Evolutionary conservation across 2,329 filamentous ascomycete genomes (phyloP), one percentile per base, ranked within the genome.

Genomic region (Hypomyces perniciosus): DNA sequence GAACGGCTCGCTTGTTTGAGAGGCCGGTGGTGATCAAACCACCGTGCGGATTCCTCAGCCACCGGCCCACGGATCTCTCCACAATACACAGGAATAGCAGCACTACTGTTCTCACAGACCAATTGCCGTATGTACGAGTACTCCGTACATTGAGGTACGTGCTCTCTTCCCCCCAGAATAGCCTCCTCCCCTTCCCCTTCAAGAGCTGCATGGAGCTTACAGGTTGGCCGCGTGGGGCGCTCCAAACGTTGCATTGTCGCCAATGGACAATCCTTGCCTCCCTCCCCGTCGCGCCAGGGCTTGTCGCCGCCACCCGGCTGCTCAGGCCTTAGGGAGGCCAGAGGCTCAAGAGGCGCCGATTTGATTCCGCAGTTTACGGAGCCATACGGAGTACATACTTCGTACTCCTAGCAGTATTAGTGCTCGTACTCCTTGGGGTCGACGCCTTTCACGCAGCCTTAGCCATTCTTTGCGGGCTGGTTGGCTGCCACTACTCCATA

Each of bases 211-310:
- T 20, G 44, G 38, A 51, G 38, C n/a, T 33, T 29, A 40, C 44
- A 50, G 37, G 39, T 34, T 50, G 47, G 48, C 20, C 20, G 20
- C 51, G 41, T 53, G 51, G 51, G 51, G 51, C 47, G 47, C 34
- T 46, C 48, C 38, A 47, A 51, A 51, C 46, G 42, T 43, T 53
- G 43, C 51, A 51, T 43, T 26, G 38, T 42, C 8, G 39, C 28
- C n/a, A 12, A 33, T 26, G 27, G 42, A 44, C n/a, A 29, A 53
- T 48, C 51, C 51, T 53, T 37, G 47, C 44, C 26, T 46, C 30
- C 34, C 51, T 46, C 51, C 43, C 48, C 51, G 48, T 51, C 47
- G 50, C 50, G 35, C 50, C 38, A 33, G 26, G 47, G 51, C 42
- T 53, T 40, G 50, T 44, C 41, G 50, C 50, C 37, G 50, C 50